Evolutionary conservation across 208 protist genomes (phyloP), one percentile per base, ranked within the genome.

Genomic region (Herpetomonas muscarum): DNA sequence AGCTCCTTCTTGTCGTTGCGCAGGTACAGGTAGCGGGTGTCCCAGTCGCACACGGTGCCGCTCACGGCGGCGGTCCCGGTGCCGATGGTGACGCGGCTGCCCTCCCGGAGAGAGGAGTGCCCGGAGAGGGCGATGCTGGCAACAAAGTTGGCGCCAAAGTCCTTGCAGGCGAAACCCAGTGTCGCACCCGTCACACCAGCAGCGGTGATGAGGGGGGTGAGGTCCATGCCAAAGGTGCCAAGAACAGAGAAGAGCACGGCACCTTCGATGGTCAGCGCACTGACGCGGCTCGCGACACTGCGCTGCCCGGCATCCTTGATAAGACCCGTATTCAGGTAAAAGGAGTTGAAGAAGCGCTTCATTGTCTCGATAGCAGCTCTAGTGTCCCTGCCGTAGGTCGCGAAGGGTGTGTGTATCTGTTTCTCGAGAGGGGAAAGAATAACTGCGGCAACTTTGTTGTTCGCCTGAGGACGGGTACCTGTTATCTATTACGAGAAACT

Each of bases 131-230:
- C 80, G 44, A 94, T 77, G 58, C 84, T 79, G 17, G 84, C 84
- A 15, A 92, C 76, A 60, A 94, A 87, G 58, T 90, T 94, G 21
- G 82, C 67, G 15, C 84, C 82, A 75, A 90, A 84, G 55, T 92
- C 84, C 51, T 87, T 90, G 67, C 73, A 86, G 3, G 87, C 82
- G 62, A 94, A 94, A 31, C 85, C 84, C 28, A 92, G 77, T 7
- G 84, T 90, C 7, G 85, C 87, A n/a, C 82, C 84, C 0, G 79
- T 85, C 24, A 93, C 65, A 51, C 87, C 87, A 10, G 83, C 81
- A 32, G 83, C 83, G 7, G 87, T 69, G 50, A 93, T 70, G 0
- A 94, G 70, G 0, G 84, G 84, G 1, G 80, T 75, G 3, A 80
- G 90, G 56, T 92, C 87, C 10, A 89, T 67, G 39, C 85, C 84